Percentiles rank a stretch among this genome's conserved stretches.
phyloP scores from a whole-genome alignment of 2,329 filamentous ascomycete species.

The Verticillium alfalfae region DNA sequence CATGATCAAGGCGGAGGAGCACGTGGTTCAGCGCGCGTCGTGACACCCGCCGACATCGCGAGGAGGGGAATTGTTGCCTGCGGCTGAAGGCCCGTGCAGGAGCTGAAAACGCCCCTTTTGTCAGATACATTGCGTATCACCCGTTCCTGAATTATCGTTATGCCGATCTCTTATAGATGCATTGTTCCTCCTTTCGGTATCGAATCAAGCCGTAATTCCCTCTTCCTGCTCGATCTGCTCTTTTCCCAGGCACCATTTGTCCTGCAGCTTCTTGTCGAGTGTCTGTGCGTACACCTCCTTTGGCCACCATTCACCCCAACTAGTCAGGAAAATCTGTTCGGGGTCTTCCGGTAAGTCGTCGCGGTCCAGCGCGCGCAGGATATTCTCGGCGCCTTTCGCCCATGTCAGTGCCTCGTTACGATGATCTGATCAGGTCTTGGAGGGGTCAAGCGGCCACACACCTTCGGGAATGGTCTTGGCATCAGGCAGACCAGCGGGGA shows the following conservation, averaged over 20 bases:
- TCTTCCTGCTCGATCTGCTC: slow-evolving; percentile 40
- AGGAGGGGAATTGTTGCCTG: not conserved
- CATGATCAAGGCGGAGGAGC: no score
- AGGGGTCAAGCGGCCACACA: slow-evolving; percentile 13
- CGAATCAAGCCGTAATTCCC: not conserved
- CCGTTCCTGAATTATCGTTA: not conserved
- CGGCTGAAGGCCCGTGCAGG: not conserved
- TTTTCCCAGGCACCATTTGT: slow-evolving; percentile 44
- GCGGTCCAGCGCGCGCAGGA: slow-evolving; percentile 36
- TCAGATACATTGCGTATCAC: not conserved
- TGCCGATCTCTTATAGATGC: not conserved
- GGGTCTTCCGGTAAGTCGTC: slow-evolving; percentile 44
- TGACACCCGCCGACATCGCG: not conserved
- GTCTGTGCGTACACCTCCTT: slow-evolving; percentile 33
- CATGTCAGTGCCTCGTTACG: slow-evolving; percentile 9
- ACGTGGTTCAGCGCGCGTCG: not conserved
- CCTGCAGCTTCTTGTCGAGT: slow-evolving; percentile 40
- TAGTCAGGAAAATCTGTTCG: slow-evolving; percentile 47
- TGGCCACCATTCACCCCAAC: slow-evolving; percentile 52
- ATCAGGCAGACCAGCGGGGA: slow-evolving; percentile 30
- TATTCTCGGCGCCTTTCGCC: slow-evolving; percentile 33
- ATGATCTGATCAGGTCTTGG: not conserved
- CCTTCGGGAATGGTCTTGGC: slow-evolving; percentile 43
- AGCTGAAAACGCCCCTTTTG: not conserved
- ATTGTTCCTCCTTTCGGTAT: not conserved